phyloP scores from a whole-genome alignment of 768 basidiomycete species.

The Rhizopogon vulgaris region DNA sequence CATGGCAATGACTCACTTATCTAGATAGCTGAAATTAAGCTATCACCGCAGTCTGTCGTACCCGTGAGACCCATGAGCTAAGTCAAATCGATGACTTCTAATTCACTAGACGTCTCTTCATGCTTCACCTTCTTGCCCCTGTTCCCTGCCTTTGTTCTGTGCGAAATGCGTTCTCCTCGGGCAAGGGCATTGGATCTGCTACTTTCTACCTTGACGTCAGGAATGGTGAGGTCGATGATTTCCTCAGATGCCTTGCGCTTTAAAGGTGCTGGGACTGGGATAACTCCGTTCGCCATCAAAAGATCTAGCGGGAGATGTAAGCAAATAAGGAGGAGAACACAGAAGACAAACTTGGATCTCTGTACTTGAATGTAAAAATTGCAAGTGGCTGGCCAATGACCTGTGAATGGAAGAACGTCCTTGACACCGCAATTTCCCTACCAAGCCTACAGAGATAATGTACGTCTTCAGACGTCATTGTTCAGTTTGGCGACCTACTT shows the following conservation, averaged over 20 bases:
- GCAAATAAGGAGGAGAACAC: not conserved
- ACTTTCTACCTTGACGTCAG: constrained; percentile 8
- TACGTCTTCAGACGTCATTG: not conserved
- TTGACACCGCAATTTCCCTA: constrained; percentile 5
- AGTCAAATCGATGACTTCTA: constrained; percentile 26
- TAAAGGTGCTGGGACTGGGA: constrained; percentile 9
- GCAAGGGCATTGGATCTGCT: constrained; percentile 7
- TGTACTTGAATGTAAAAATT: constrained; percentile 26
- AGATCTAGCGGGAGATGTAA: constrained; percentile 11
- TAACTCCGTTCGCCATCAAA: constrained; percentile 22
- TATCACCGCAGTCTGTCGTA: not conserved
- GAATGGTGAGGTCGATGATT: constrained; percentile 18
- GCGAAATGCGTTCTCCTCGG: not conserved
- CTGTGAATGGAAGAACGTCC: not conserved
- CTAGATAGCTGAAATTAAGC: not conserved
- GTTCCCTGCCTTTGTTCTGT: not conserved
- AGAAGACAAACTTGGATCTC: constrained; percentile 18
- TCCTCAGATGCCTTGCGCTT: constrained; percentile 4
- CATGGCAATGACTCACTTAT: not conserved
- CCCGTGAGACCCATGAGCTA: not conserved
- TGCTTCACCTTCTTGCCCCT: constrained; percentile 21
- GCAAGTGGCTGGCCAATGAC: constrained; percentile 10
- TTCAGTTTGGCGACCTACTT: constrained; percentile 4
- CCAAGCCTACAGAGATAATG: constrained; percentile 15
- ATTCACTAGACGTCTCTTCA: constrained; percentile 11